These are phyloP conservation scores for Dictyostelium discoideum DNA, from an alignment of 78 protist species.

Conservation along the genomic window DNA sequence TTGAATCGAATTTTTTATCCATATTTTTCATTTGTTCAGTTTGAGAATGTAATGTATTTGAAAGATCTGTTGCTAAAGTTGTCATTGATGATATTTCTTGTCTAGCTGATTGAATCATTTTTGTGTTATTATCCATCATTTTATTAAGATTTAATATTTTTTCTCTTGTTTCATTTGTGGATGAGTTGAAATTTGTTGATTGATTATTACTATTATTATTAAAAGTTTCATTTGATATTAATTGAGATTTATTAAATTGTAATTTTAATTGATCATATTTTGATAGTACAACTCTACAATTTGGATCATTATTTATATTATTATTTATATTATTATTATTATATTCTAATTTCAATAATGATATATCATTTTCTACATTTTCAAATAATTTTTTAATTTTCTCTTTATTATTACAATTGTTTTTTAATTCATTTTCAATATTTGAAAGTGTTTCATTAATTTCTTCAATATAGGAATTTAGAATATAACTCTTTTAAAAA, in stretches of 20 bases:
- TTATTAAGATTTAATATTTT: not conserved
- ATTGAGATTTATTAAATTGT: not conserved
- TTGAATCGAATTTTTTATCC: constrained; percentile 21
- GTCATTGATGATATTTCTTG: not conserved
- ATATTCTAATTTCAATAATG: not conserved
- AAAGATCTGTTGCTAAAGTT: not conserved
- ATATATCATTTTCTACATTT: not conserved
- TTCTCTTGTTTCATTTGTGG: not conserved
- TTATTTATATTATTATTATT: not conserved
- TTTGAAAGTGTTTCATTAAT: not conserved
- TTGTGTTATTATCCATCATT: not conserved
- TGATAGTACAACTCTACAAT: not conserved
- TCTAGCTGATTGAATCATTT: not conserved
- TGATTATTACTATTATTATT: not conserved
- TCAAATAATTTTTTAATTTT: not conserved
- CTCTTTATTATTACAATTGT: not conserved
- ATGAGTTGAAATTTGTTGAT: not conserved
- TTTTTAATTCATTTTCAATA: not conserved
- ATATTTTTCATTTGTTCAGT: constrained; percentile 23
- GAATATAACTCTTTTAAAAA: not conserved
- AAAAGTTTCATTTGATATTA: not conserved
- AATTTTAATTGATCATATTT: constrained; percentile 11
- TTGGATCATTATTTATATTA: not conserved
- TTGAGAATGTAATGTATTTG: not conserved
- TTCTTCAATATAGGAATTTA: not conserved